These are phyloP conservation scores for Monilinia fructigena DNA, from an alignment of 2,329 filamentous ascomycete species.

Conservation along the genomic window DNA sequence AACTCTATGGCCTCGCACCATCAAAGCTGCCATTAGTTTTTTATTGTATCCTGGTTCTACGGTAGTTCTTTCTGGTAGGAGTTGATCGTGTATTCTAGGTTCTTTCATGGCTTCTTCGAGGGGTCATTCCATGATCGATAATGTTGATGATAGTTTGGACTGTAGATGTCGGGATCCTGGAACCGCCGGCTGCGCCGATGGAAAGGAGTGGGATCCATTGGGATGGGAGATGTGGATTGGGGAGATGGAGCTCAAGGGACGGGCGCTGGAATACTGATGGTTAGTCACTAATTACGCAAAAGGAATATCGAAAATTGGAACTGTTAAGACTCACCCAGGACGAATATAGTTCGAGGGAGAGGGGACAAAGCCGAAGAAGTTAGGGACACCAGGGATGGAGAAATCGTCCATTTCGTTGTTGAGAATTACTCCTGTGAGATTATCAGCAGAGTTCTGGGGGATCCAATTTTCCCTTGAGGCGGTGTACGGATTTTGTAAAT, in stretches of 20 bases:
- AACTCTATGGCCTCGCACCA: slow-evolving; percentile 66
- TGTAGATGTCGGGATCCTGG: slow-evolving; percentile 77
- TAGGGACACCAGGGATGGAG: slow-evolving; percentile 72
- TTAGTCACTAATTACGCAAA: background rate
- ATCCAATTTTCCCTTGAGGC: background rate
- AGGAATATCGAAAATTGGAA: too few species aligned
- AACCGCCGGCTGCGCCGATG: slow-evolving; percentile 77
- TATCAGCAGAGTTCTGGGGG: background rate
- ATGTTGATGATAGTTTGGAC: slow-evolving; percentile 72
- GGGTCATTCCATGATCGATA: slow-evolving; percentile 61
- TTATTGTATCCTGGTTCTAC: slow-evolving; percentile 72
- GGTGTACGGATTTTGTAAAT: background rate
- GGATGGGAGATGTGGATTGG: slow-evolving; percentile 61
- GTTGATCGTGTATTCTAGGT: slow-evolving; percentile 77
- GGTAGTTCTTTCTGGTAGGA: slow-evolving; percentile 66
- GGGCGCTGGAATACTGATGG: slow-evolving; percentile 58
- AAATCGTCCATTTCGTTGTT: slow-evolving; percentile 74
- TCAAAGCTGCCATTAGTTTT: slow-evolving; percentile 61
- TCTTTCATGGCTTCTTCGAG: slow-evolving; percentile 60
- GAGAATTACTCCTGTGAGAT: slow-evolving; percentile 33
- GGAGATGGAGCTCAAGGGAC: slow-evolving; percentile 78
- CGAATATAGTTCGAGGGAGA: slow-evolving; percentile 78
- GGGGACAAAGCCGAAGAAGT: slow-evolving; percentile 83
- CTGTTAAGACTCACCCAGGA: slow-evolving; percentile 34
- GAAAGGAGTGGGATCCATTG: slow-evolving; percentile 63